Percentiles rank a stretch among this genome's conserved stretches.
Conservation (phyloP, 176 grass and related monocot species). For the Panicum miliaceum region DNA sequence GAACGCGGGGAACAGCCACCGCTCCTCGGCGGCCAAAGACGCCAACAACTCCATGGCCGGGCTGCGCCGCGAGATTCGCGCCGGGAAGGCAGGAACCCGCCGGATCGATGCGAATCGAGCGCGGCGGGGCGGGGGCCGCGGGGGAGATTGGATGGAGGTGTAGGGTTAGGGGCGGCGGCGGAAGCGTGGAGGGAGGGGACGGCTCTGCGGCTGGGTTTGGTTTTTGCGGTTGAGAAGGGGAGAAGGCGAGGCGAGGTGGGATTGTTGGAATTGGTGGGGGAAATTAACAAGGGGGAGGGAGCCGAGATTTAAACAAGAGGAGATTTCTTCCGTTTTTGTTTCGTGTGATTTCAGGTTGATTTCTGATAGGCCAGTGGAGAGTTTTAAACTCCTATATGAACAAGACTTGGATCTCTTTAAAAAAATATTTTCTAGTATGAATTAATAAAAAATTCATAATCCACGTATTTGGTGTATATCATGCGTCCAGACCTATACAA, state of each 20-base stretch:
- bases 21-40: slow-evolving; percentile 28
- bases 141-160: not conserved
- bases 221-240: not conserved
- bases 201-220: not conserved
- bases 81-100: not conserved
- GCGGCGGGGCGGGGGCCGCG: not conserved
- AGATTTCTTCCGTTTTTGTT: not conserved
- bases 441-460: too few species aligned
- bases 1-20: slow-evolving; percentile 64
- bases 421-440: too few species aligned
- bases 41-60: slow-evolving; percentile 37
- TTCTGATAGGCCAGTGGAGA: too few species aligned
- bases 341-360: not conserved
- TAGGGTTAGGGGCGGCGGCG: slow-evolving; percentile 12
- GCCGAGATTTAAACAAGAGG: slow-evolving; percentile 11
- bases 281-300: not conserved
- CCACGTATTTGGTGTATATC: too few species aligned
- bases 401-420: too few species aligned
- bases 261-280: not conserved
- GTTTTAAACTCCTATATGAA: too few species aligned
- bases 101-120: not conserved
- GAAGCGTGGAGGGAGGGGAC: too few species aligned
- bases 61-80: not conserved
- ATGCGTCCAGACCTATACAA: too few species aligned
- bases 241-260: not conserved